phyloP scores from a whole-genome alignment of 2,329 filamentous ascomycete species.

The Tolypocladium sp. region DNA sequence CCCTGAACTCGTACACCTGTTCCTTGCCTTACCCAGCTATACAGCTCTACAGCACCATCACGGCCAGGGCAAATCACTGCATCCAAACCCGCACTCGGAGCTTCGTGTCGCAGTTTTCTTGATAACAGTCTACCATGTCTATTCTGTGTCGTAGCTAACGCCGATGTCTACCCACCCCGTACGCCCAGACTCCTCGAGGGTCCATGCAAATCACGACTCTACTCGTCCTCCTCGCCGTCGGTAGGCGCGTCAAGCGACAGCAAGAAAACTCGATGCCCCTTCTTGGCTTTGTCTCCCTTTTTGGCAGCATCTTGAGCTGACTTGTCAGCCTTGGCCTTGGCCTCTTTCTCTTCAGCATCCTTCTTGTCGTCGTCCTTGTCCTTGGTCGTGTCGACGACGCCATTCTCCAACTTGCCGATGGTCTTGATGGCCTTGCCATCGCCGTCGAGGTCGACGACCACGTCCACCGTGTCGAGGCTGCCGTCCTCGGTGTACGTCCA shows the following conservation, averaged over 20 bases:
- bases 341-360: constrained; percentile 8
- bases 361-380: constrained; percentile 10
- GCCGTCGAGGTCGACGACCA: constrained; percentile 44
- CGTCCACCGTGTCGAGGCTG: constrained; percentile 43
- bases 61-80: no score
- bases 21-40: no score
- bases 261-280: constrained; percentile 20
- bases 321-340: constrained; percentile 1
- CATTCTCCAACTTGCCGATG: constrained; percentile 26
- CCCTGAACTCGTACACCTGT: no score
- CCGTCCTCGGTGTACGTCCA: constrained; percentile 75
- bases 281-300: constrained; percentile 8
- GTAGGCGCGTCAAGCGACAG: constrained; percentile 22
- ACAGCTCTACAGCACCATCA: no score
- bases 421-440: constrained; percentile 36
- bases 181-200: not conserved
- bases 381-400: constrained; percentile 25
- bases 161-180: no score
- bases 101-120: not conserved
- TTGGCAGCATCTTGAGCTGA: not conserved
- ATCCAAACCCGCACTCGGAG: no score
- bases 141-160: not conserved
- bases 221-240: constrained; percentile 8
- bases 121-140: not conserved
- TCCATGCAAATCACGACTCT: not conserved